Base-by-base conservation (phyloP, 108 stramenopile species). In the Mayamaea pseudoterrestris region DNA sequence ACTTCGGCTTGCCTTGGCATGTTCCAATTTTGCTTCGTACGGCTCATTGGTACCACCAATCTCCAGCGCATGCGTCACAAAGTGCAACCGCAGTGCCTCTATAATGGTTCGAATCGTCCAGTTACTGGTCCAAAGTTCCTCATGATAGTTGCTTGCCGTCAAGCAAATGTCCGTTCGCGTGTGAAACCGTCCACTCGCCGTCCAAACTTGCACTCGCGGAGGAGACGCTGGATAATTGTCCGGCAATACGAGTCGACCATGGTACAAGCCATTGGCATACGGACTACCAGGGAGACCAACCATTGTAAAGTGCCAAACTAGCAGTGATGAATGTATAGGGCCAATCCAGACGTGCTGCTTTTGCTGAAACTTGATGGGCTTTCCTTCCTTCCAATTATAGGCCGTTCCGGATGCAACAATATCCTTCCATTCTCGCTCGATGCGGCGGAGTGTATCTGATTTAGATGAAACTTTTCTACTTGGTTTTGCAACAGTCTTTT, bases 291-390 rank as follows among this genome's bases (percentile, higher is more conserved):
- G 60, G 1, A 80, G 61, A 21, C 93, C 93, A 17, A 44, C 26
- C 30, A 94, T 68, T 12, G 80, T 77, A 58, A 94, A 94, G 53
- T 94, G 93, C 93, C 93, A 94, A 11, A 71, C 60, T 1, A 81
- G 68, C 12, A 94, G 44, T 31, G 62, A 66, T 18, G 48, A 40
- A 0, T 72, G 66, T 36, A 72, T 57, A 7, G 90, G 90, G 22
- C 90, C 90, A 18, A 93, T 55, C 11, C 82, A 69, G 0, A 73
- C 50, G 44, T 67, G 64, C 25, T 61, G 40, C 8, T 54, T 40
- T 23, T 22, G 41, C 8, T 16, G 37, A 27, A 23, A 39, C 46
- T 39, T 46, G 18, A 6, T 17, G 1, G 60, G 71, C 49, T 53
- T 44, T 63, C 49, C 58, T 18, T 65, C 60, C 0, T 44, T 54